Evolutionary conservation across 805 yeast genomes (phyloP).

Genomic region (Kuraishia hungarica): DNA sequence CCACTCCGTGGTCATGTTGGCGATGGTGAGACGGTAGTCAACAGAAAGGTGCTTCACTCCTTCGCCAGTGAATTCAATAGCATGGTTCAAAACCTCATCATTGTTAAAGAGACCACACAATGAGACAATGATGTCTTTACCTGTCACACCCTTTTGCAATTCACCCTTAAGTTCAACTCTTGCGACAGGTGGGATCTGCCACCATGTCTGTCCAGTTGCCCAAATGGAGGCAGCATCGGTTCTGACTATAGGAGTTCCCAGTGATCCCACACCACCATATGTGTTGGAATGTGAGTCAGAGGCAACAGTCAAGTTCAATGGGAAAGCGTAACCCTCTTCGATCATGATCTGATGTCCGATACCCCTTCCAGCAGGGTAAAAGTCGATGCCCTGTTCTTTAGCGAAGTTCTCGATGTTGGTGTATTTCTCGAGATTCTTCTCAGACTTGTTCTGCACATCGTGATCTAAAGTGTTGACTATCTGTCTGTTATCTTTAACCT

Average conservation of each 20-base stretch:
- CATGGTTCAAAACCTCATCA: constrained; percentile 89
- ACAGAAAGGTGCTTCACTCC: constrained; percentile 61
- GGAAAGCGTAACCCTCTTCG: constrained; percentile 98
- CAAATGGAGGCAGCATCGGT: constrained; percentile 99
- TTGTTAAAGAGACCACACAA: constrained; percentile 89
- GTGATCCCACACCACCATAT: constrained; percentile 92
- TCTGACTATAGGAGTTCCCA: constrained; percentile 97
- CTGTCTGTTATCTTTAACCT: constrained; percentile 78
- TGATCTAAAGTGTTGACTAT: constrained; percentile 96
- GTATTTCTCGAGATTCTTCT: constrained; percentile 83
- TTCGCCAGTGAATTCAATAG: constrained; percentile 88
- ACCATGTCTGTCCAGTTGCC: constrained; percentile 99
- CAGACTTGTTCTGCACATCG: constrained; percentile 91
- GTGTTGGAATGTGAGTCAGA: constrained; percentile 97
- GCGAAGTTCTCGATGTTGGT: constrained; percentile 86
- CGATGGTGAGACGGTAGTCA: constrained; percentile 85
- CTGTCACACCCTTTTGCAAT: constrained; percentile 82
- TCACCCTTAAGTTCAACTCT: constrained; percentile 78
- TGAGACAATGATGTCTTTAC: constrained; percentile 95
- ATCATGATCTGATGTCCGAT: constrained; percentile 99
- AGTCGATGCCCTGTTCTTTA: constrained; percentile 83
- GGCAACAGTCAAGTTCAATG: constrained; percentile 87
- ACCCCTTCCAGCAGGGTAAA: constrained; percentile 98
- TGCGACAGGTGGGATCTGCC: constrained; percentile 99
- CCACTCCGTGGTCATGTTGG: constrained; percentile 98